Evolutionary conservation across 1,139 yeast genomes (phyloP), one percentile per base, ranked within the genome.

Genomic region (Tardiomyces blankii): DNA sequence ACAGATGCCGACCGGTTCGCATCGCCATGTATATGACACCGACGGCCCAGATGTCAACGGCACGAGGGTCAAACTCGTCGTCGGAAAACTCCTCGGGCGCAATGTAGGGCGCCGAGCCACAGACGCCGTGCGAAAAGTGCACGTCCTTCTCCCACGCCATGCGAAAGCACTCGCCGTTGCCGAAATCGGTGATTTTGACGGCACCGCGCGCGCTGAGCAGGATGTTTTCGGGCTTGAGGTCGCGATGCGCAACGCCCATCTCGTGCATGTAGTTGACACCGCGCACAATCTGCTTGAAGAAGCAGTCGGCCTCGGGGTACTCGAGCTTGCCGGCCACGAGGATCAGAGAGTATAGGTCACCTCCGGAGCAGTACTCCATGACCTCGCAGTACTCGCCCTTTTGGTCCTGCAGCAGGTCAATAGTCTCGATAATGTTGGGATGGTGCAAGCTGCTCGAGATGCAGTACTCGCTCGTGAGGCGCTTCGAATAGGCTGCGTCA

Each of bases 21-120:
- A 89, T 89, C 4, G 96, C 96, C 96, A 89, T 86, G 64, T 89
- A 89, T 42, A 89, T 86, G n/a, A 89, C 95, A 46, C 96, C 97
- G 64, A 94, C 82, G 0, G 96, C 82, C 97, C 97, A 89, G 42
- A 89, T 80, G 64, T 89, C 97, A 9, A 88, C 93, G 18, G 89
- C 77, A 44, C 96, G 68, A 3, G 96, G 91, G 61, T 89, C 96
- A 63, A 87, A 89, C 54, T 79, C 80, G 38, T 73, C 68, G 44
- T 73, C 76, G 1, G 74, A 73, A 60, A 80, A 89, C 62, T 87
- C 96, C 64, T 89, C 97, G 0, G 97, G 97, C 0, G 96, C 96
- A 59, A 89, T 89, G 61, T 89, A 89, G 1, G 97, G 96, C 13
- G 87, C 81, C 0, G 94, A 82, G 2, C 96, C 96, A 63, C 95